phyloP scores from a whole-genome alignment of 2,329 filamentous ascomycete genomes.

The Balansia obtecta region DNA sequence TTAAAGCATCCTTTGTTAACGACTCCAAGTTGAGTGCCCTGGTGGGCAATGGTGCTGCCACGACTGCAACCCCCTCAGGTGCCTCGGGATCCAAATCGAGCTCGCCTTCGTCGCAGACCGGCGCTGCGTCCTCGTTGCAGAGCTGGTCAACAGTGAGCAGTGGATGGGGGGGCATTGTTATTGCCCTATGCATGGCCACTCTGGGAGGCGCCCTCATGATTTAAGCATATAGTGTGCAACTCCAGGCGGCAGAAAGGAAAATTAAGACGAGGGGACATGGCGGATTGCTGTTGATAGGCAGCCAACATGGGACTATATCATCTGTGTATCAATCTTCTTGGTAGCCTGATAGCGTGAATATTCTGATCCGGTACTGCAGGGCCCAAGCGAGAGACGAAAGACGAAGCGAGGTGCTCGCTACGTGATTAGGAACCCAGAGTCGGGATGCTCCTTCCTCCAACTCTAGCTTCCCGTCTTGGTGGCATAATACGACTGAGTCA shows the following conservation, averaged over 20 bases:
- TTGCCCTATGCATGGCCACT: constrained; percentile 16
- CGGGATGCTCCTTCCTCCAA: too few species aligned
- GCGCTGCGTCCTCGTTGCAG: constrained; percentile 14
- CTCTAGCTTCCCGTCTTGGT: too few species aligned
- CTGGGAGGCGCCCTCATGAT: constrained; percentile 18
- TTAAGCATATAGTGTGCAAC: constrained; percentile 6
- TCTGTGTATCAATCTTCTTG: too few species aligned
- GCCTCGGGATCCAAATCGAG: constrained; percentile 10
- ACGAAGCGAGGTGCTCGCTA: too few species aligned
- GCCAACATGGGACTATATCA: too few species aligned
- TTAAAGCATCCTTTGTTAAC: constrained; percentile 18
- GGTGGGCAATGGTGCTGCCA: constrained; percentile 11
- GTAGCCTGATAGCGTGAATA: too few species aligned
- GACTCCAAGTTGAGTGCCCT: constrained; percentile 23
- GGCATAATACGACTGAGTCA: too few species aligned
- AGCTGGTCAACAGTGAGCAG: constrained; percentile 6
- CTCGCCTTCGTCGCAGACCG: constrained; percentile 10
- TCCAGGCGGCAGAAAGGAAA: not conserved
- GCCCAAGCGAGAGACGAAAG: too few species aligned
- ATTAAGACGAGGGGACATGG: too few species aligned
- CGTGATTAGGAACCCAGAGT: too few species aligned
- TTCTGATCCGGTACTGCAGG: too few species aligned
- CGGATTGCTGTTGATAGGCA: too few species aligned
- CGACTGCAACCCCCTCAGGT: not conserved
- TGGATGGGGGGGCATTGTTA: constrained; percentile 12